Evolutionary conservation across 2,329 filamentous ascomycete genomes (phyloP).

Genomic region (Fusarium decemcellulare): DNA sequence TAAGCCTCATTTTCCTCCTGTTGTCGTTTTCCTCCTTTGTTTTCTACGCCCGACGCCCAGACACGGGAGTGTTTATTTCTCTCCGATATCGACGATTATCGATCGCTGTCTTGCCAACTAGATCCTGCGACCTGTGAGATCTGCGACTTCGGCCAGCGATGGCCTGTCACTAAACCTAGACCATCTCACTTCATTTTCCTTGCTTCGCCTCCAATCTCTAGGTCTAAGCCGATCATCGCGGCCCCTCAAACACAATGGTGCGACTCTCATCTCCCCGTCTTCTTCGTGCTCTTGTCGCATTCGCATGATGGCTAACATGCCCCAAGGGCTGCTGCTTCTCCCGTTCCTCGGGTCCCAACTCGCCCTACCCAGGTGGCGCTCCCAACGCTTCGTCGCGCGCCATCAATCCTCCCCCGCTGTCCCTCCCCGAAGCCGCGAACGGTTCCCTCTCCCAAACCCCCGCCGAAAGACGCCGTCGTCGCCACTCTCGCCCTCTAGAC

Average conservation of each 20-base stretch:
- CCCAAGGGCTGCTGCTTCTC: conserved; percentile 71
- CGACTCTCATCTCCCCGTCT: conserved; percentile 3
- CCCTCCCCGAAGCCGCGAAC: conserved; percentile 49
- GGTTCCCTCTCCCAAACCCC: conserved; percentile 36
- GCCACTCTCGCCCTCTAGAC: conserved; percentile 59
- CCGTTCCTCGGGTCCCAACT: conserved; percentile 64
- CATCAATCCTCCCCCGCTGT: conserved; percentile 62
- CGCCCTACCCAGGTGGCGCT: conserved; percentile 66
- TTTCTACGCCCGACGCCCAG: not conserved
- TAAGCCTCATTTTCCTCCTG: conserved; percentile 7
- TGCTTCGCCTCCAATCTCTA: conserved; percentile 25
- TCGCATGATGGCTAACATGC: conserved; percentile 30
- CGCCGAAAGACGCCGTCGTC: conserved; percentile 51
- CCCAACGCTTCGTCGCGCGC: conserved; percentile 67
- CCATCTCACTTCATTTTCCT: conserved; percentile 29
- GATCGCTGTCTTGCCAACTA: conserved; percentile 1
- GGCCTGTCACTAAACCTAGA: conserved; percentile 40
- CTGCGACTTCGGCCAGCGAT: conserved; percentile 38
- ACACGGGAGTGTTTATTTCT: not conserved
- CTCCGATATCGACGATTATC: not conserved
- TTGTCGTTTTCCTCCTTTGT: conserved; percentile 9
- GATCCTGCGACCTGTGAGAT: conserved; percentile 12
- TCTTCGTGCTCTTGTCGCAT: no score
- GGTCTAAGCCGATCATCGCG: conserved; percentile 23
- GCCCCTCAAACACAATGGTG: conserved; percentile 40